Conservation (phyloP, 768 basidiomycete species). For the Leucocoprinus leucothites region DNA sequence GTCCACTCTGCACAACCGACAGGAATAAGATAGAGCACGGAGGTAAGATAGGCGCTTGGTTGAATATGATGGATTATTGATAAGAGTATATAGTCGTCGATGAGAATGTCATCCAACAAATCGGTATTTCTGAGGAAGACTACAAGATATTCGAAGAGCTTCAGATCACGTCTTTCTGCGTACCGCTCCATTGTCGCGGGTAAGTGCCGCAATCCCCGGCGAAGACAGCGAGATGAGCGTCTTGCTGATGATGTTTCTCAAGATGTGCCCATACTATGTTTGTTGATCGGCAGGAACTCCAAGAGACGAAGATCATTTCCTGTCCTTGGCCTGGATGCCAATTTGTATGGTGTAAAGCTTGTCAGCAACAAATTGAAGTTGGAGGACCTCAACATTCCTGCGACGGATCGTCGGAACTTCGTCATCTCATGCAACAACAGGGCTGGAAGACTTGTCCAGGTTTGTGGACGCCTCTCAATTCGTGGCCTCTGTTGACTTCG, state of each 20-base stretch:
- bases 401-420: conserved; percentile 21
- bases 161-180: conserved; percentile 11
- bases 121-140: conserved; percentile 8
- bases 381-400: conserved; percentile 19
- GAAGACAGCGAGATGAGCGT: too few relatives aligned
- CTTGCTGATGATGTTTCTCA: background rate
- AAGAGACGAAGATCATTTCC: conserved; percentile 15
- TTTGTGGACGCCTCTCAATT: conserved; percentile 9
- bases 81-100: background rate
- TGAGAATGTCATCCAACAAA: conserved; percentile 5
- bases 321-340: conserved; percentile 23
- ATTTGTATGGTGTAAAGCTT: conserved; percentile 22
- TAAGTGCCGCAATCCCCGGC: background rate
- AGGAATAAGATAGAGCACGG: background rate
- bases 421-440: conserved; percentile 21
- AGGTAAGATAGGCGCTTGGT: background rate
- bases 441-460: conserved; percentile 49
- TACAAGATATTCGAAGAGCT: conserved; percentile 11
- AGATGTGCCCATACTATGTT: conserved; percentile 23
- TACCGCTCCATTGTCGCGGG: conserved; percentile 9
- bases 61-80: background rate
- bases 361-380: conserved; percentile 16
- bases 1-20: conserved; percentile 1
- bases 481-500: background rate
- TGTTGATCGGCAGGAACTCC: conserved; percentile 21